Conservation (phyloP, 2,329 filamentous ascomycete genomes). For the Macroventuria anomochaeta region DNA sequence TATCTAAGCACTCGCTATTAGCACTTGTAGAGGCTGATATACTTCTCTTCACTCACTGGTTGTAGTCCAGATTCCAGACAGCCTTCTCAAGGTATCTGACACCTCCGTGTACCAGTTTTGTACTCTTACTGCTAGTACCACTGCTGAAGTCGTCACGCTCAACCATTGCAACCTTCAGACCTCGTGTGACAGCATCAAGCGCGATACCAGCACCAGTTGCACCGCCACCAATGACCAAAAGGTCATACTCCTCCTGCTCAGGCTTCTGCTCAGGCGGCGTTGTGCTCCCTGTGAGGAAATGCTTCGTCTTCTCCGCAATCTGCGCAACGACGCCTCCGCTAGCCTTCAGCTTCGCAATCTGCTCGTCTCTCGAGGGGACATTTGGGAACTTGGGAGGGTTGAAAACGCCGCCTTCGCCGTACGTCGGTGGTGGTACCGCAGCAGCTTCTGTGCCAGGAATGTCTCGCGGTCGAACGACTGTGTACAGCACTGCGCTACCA, state of each 20-base stretch:
- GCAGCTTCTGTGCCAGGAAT: conserved; percentile 73
- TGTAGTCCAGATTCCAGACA: conserved; percentile 83
- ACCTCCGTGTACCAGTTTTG: conserved; percentile 84
- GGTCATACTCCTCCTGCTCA: conserved; percentile 69
- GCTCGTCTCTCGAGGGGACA: conserved; percentile 67
- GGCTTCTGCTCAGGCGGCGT: conserved; percentile 32
- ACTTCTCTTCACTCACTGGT: conserved; percentile 62
- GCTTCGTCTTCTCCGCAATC: conserved; percentile 50
- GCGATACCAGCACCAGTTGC: conserved; percentile 83
- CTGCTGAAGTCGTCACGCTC: conserved; percentile 84
- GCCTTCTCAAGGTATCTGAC: conserved; percentile 87
- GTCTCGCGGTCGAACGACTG: conserved; percentile 72
- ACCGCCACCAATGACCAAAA: conserved; percentile 79
- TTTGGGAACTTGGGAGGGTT: conserved; percentile 70
- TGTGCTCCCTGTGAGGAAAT: conserved; percentile 44
- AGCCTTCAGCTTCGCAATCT: conserved; percentile 66
- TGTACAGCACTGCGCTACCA: conserved; percentile 64
- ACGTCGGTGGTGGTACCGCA: conserved; percentile 73
- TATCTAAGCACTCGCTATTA: conserved; percentile 51
- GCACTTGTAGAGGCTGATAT: neutral
- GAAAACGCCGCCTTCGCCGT: conserved; percentile 71
- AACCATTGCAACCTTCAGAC: conserved; percentile 79
- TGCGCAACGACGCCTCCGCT: conserved; percentile 53
- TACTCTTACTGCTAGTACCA: conserved; percentile 85
- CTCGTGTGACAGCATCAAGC: conserved; percentile 79